These are phyloP conservation scores for Didymella sp. DNA, from an alignment of 2,329 filamentous ascomycete species.

Conservation along the genomic window DNA sequence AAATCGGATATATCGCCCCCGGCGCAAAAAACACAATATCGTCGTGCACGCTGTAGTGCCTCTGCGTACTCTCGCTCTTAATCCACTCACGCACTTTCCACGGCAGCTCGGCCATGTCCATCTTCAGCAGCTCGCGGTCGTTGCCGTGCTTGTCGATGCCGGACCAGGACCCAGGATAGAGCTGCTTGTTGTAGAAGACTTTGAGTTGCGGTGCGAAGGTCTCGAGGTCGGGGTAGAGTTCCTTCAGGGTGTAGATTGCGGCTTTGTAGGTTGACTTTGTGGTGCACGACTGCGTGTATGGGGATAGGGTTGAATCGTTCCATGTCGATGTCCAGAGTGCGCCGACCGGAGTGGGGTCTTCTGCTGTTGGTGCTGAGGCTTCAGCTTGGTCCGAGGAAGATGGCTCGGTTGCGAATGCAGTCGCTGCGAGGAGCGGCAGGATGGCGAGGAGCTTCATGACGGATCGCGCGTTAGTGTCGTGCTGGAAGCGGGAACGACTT, in stretches of 20 bases:
- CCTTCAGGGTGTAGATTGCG: constrained; percentile 39
- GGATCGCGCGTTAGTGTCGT: no score
- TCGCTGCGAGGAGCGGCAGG: constrained; percentile 32
- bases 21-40: constrained; percentile 62
- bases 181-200: constrained; percentile 47
- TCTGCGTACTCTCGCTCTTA: constrained; percentile 53
- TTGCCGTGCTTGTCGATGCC: constrained; percentile 61
- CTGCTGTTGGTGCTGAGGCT: neutral
- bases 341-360: constrained; percentile 41
- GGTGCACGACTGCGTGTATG: constrained; percentile 35
- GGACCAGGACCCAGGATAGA: constrained; percentile 60
- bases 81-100: constrained; percentile 56
- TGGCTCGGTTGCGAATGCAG: constrained; percentile 17
- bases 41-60: constrained; percentile 51
- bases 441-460: constrained; percentile 35
- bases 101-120: constrained; percentile 57
- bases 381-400: neutral
- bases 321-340: constrained; percentile 43
- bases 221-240: constrained; percentile 45
- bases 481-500: no score
- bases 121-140: constrained; percentile 57
- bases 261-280: constrained; percentile 31
- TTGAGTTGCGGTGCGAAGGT: constrained; percentile 44
- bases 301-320: constrained; percentile 28
- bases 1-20: constrained; percentile 58